phyloP scores from a whole-genome alignment of 495 filamentous ascomycete genomes.

The Penicillium crystallinum region DNA sequence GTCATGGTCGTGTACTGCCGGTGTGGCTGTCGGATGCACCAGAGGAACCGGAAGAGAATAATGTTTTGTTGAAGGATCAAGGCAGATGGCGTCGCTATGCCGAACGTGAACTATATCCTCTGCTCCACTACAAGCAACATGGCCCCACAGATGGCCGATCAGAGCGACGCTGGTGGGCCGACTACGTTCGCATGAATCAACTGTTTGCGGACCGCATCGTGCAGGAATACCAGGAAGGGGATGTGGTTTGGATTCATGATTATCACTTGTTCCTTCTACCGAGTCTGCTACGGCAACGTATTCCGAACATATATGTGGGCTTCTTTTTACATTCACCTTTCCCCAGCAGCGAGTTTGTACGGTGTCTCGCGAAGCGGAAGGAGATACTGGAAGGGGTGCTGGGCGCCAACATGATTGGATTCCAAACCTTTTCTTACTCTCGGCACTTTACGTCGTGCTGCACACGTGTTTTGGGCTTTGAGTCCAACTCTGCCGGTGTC shows the following conservation, averaged over 20 bases:
- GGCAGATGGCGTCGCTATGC: conserved; percentile 79
- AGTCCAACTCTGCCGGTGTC: conserved; percentile 71
- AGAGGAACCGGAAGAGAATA: conserved; percentile 57
- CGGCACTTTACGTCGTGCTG: conserved; percentile 90
- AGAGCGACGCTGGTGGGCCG: conserved; percentile 77
- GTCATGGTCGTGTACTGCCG: conserved; percentile 65
- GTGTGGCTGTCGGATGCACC: conserved; percentile 78
- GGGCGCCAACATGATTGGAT: conserved; percentile 84
- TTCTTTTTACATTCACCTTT: conserved; percentile 92
- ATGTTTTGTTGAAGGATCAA: conserved; percentile 68
- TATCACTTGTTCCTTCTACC: conserved; percentile 86
- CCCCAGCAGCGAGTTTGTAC: conserved; percentile 87
- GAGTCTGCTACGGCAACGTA: conserved; percentile 72
- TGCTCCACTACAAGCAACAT: conserved; percentile 91
- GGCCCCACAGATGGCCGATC: conserved; percentile 77
- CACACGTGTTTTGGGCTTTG: conserved; percentile 78
- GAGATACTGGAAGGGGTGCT: conserved; percentile 83
- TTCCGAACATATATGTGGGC: conserved; percentile 80
- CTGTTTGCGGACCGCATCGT: conserved; percentile 83
- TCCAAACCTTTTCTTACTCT: conserved; percentile 90
- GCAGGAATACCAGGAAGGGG: conserved; percentile 79
- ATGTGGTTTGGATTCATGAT: conserved; percentile 87
- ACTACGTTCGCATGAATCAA: conserved; percentile 83
- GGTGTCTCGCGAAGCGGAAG: conserved; percentile 78
- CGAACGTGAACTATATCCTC: conserved; percentile 80